Base-by-base conservation (phyloP, 495 filamentous ascomycete genomes). In the Penicillium longicatenatum region DNA sequence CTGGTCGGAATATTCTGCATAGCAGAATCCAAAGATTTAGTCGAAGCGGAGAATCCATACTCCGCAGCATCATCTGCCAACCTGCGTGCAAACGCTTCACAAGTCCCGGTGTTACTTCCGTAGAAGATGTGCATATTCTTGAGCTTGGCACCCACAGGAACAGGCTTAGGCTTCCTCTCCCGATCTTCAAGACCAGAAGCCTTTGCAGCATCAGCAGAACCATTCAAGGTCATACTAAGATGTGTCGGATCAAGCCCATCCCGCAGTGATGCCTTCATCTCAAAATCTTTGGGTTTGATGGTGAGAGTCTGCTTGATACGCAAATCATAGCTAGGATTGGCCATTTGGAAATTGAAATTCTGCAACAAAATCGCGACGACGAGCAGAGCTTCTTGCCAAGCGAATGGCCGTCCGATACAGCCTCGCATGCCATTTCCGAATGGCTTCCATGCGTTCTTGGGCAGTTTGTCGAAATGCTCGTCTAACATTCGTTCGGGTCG, bases 61-160 rank as follows among this genome's bases (percentile, higher is more conserved):
- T 65, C 62, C 17, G 68, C 58, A 3, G 87, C 87, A 64, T 83
- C 80, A 52, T 77, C 76, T 6, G 86, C 86, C 14, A 91, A 65
- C 47, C 79, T 75, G 58, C 85, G 79, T 2, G 88, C 87, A 33
- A 93, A 75, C 3, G 83, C 74, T 63, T 91, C 86, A 64, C 89
- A 93, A 12, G 89, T 93, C 3, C 89, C 89, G 4, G 84, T 85
- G 59, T 92, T 91, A 14, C 84, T 87, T 16, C 89, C 89, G 59
- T 86, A 92, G 30, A 85, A 80, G n/a, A 92, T 84, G 37, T 78
- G 80, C 65, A 92, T 79, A 0, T 75, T 75, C 57, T 78, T 79
- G 14, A 72, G 62, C 20, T 66, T 55, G 6, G 57, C 64, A 29
- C 43, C 46, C 0, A 57, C 55, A 26, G 55, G 52, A 10, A 61